Evolutionary conservation across 2,329 filamentous ascomycete genomes (phyloP).

Genomic region (Phaeoacremonium minimum): DNA sequence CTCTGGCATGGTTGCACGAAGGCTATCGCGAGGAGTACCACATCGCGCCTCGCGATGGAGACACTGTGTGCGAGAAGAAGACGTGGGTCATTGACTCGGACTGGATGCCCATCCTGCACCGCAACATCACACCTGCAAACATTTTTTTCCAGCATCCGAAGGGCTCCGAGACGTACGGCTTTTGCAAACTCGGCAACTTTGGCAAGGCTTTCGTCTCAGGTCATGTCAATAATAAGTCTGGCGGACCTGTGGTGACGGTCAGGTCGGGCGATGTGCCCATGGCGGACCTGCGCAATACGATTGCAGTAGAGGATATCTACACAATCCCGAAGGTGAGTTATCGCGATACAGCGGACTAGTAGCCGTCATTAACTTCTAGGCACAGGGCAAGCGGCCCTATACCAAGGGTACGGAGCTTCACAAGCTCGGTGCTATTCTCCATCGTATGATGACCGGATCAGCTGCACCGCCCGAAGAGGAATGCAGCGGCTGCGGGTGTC

Average conservation of each 20-base stretch:
- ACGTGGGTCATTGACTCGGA: constrained; percentile 27
- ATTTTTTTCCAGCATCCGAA: constrained; percentile 46
- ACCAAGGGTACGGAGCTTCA: constrained; percentile 30
- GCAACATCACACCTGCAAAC: constrained; percentile 39
- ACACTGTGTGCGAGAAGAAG: constrained; percentile 6
- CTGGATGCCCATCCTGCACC: constrained; percentile 49
- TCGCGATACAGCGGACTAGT: not conserved
- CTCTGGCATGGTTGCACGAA: constrained; percentile 48
- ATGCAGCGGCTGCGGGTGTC: constrained; percentile 21
- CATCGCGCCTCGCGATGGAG: not conserved
- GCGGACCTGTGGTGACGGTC: constrained; percentile 15
- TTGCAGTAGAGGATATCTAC: constrained; percentile 9
- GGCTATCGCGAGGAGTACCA: constrained; percentile 27
- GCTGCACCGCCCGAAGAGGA: constrained; percentile 16
- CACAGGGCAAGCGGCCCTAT: constrained; percentile 24
- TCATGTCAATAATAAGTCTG: constrained; percentile 17
- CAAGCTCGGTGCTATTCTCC: constrained; percentile 30
- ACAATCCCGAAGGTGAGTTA: constrained; percentile 3
- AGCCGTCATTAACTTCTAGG: not conserved
- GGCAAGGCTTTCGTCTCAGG: constrained; percentile 32
- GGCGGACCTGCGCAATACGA: constrained; percentile 12
- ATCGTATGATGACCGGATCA: constrained; percentile 34
- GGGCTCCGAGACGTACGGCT: constrained; percentile 44
- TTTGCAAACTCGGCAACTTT: constrained; percentile 50
- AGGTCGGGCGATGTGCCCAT: constrained; percentile 8